Percentiles rank a stretch among this genome's conserved stretches.
Evolutionary conservation across 2,329 filamentous ascomycete genomes (phyloP).

Genomic region (Teratosphaeriaceae sp.): DNA sequence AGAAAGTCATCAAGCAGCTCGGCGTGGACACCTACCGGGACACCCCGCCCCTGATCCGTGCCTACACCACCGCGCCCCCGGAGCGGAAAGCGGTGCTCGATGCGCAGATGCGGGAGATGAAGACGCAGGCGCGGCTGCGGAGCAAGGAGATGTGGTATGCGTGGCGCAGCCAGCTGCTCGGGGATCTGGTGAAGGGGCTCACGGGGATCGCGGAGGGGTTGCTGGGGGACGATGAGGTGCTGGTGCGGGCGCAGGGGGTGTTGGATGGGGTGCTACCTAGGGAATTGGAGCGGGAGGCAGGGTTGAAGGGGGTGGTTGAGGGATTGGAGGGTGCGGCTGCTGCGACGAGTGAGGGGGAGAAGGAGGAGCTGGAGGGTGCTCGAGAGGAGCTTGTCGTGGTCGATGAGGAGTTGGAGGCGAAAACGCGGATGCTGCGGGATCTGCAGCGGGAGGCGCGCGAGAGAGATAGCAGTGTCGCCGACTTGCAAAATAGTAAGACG

Average conservation of each 20-base stretch:
- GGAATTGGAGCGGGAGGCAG: constrained; percentile 54
- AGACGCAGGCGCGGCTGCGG: constrained; percentile 79
- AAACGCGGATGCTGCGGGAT: constrained; percentile 59
- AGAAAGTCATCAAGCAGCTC: constrained; percentile 82
- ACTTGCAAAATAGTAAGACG: constrained; percentile 59
- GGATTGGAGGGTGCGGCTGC: constrained; percentile 61
- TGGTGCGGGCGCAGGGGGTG: constrained; percentile 62
- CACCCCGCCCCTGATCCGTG: constrained; percentile 83
- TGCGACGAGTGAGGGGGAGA: constrained; percentile 73
- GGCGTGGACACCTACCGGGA: constrained; percentile 83
- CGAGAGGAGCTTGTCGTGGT: constrained; percentile 60
- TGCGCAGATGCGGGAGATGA: constrained; percentile 95
- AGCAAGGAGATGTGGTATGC: constrained; percentile 98
- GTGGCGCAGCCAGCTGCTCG: constrained; percentile 85
- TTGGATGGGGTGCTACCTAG: constrained; percentile 62
- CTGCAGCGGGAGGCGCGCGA: constrained; percentile 61
- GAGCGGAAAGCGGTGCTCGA: constrained; percentile 86
- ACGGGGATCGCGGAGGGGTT: constrained; percentile 70
- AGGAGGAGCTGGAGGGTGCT: constrained; percentile 67
- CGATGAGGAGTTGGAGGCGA: constrained; percentile 63
- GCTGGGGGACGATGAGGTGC: constrained; percentile 60
- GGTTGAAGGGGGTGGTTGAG: constrained; percentile 57
- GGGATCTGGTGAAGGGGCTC: constrained; percentile 76
- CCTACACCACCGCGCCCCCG: constrained; percentile 79
- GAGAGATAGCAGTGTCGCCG: constrained; percentile 58